Evolutionary conservation across 2,329 filamentous ascomycete species (phyloP).

Genomic region (Curvularia spicifera): DNA sequence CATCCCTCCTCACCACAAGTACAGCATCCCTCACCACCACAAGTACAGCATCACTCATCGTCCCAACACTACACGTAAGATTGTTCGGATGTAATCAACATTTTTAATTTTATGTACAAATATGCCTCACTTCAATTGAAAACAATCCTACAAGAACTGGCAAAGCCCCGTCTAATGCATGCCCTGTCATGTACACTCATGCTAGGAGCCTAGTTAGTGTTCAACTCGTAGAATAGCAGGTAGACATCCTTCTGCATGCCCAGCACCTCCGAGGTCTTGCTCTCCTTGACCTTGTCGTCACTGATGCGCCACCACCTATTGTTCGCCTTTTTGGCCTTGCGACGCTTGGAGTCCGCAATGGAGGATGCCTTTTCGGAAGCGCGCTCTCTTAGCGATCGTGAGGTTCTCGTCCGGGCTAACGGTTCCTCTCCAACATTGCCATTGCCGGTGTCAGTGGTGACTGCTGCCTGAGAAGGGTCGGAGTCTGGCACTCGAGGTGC

Average conservation of each 20-base stretch:
- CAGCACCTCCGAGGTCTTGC: constrained; percentile 88
- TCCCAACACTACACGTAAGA: too few relatives aligned
- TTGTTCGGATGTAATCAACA: too few relatives aligned
- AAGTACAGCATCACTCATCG: too few relatives aligned
- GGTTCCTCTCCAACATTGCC: constrained; percentile 19
- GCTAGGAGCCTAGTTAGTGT: constrained; percentile 44
- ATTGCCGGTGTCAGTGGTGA: constrained; percentile 22
- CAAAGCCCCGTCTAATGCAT: background rate
- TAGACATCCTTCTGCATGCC: constrained; percentile 97
- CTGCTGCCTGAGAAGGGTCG: constrained; percentile 26
- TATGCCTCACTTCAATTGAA: background rate
- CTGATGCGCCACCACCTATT: constrained; percentile 98
- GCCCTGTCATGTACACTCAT: background rate
- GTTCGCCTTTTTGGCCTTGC: constrained; percentile 63
- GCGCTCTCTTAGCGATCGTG: constrained; percentile 44
- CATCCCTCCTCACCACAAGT: too few relatives aligned
- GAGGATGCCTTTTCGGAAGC: constrained; percentile 38
- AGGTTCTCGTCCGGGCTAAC: constrained; percentile 33
- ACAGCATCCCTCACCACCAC: too few relatives aligned
- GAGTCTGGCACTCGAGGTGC: constrained; percentile 39
- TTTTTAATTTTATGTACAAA: background rate
- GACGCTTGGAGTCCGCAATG: constrained; percentile 59
- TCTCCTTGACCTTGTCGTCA: constrained; percentile 94
- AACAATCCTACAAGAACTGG: too few relatives aligned
- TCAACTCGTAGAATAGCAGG: constrained; percentile 91